phyloP scores from a whole-genome alignment of 371 early-diverging fungal genomes.

The Mortierella sp. region DNA sequence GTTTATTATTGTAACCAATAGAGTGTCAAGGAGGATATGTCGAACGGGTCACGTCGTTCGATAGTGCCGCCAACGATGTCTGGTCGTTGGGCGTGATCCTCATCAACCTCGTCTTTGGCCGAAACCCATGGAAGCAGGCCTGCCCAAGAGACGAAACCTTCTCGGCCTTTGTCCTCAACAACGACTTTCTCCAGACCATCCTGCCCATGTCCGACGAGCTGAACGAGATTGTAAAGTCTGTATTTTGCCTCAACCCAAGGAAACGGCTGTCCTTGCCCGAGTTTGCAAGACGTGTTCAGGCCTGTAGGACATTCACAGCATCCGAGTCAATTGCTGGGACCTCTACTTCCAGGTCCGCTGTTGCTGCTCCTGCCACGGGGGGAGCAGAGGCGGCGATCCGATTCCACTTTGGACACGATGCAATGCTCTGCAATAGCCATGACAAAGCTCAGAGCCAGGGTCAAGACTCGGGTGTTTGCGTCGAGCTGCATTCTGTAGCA shows the following conservation, averaged over 20 bases:
- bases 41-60: constrained; percentile 68
- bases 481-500: constrained; percentile 27
- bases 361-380: neutral
- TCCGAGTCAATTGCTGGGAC: neutral
- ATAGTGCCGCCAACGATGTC: constrained; percentile 86
- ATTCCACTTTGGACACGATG: constrained; percentile 13
- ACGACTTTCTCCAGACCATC: constrained; percentile 71
- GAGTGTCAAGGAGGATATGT: constrained; percentile 84
- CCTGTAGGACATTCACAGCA: constrained; percentile 71
- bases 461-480: constrained; percentile 30
- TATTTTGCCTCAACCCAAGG: constrained; percentile 80
- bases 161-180: constrained; percentile 72
- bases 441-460: constrained; percentile 35
- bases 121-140: constrained; percentile 90
- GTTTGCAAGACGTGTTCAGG: constrained; percentile 66
- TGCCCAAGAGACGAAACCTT: constrained; percentile 80
- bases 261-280: constrained; percentile 77
- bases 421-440: constrained; percentile 5
- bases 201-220: constrained; percentile 81
- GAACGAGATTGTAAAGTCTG: constrained; percentile 77
- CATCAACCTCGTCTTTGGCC: constrained; percentile 81
- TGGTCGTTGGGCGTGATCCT: constrained; percentile 89
- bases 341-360: neutral
- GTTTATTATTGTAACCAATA: constrained; percentile 25
- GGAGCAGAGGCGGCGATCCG: constrained; percentile 7